Evolutionary conservation across 1,139 yeast species (phyloP).

Genomic region (Eremothecium gossypii): DNA sequence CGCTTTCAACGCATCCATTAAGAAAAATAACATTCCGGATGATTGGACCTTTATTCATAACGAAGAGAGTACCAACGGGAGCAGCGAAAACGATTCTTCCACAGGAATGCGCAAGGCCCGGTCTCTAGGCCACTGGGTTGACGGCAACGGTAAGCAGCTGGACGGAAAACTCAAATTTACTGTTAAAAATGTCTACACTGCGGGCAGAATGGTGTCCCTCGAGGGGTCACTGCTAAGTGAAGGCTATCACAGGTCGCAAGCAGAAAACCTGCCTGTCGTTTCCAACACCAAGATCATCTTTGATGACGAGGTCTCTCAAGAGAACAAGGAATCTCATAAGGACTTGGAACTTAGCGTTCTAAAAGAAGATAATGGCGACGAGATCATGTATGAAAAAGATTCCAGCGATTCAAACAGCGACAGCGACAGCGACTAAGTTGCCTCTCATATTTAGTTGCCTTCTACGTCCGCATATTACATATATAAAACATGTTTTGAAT

Average conservation of each 20-base stretch:
- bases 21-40: constrained; percentile 70
- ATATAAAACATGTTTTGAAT: too few relatives aligned
- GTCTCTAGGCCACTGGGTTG: constrained; percentile 82
- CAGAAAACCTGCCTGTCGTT: constrained; percentile 33
- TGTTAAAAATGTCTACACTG: constrained; percentile 60
- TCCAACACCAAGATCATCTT: constrained; percentile 35
- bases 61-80: constrained; percentile 40
- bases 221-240: constrained; percentile 66
- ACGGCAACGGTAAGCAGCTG: constrained; percentile 57
- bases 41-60: constrained; percentile 77
- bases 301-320: constrained; percentile 32
- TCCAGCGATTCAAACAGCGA: constrained; percentile 24
- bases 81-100: constrained; percentile 20
- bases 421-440: constrained; percentile 14
- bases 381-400: constrained; percentile 28
- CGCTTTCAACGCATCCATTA: constrained; percentile 89
- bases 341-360: constrained; percentile 26
- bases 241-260: constrained; percentile 21
- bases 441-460: too few relatives aligned
- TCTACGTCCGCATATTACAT: too few relatives aligned
- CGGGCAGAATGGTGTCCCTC: constrained; percentile 74
- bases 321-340: constrained; percentile 30
- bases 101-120: constrained; percentile 22
- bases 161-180: constrained; percentile 77
- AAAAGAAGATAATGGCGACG: constrained; percentile 29